Conservation (phyloP, 169 alveolate genomes). For the Eimeria nieschulzi region DNA sequence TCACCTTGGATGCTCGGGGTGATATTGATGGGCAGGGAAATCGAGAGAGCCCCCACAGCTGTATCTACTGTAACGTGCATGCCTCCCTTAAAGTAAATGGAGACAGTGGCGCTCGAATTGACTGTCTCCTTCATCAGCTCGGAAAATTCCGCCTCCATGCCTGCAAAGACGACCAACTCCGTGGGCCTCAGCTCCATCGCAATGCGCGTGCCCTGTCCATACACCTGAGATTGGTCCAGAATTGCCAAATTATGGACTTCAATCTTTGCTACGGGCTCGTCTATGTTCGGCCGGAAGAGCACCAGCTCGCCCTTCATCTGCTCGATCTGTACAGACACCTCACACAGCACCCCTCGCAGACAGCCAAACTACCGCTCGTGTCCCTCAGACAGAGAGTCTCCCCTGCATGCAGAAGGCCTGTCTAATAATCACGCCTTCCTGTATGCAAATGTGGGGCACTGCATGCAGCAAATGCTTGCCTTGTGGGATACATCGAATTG, state of each 20-base stretch:
- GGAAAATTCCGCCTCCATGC: neutral
- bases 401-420: neutral
- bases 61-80: neutral
- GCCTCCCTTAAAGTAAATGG: constrained; percentile 8
- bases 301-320: neutral
- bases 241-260: neutral
- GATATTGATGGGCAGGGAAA: constrained; percentile 22
- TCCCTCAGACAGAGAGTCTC: too few relatives aligned
- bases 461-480: neutral
- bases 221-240: neutral
- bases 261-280: neutral
- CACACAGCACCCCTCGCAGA: too few relatives aligned
- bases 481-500: constrained; percentile 21
- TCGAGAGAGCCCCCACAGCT: constrained; percentile 26
- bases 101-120: neutral
- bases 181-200: neutral
- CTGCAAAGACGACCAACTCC: neutral
- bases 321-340: neutral
- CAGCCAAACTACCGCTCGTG: neutral
- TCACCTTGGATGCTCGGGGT: constrained; percentile 20
- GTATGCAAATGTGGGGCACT: neutral
- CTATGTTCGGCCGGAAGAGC: neutral
- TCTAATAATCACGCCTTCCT: neutral
- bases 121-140: constrained; percentile 40
- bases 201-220: neutral